Conservation (phyloP, 2,329 filamentous ascomycete genomes). For the Tolypocladium tropicale region DNA sequence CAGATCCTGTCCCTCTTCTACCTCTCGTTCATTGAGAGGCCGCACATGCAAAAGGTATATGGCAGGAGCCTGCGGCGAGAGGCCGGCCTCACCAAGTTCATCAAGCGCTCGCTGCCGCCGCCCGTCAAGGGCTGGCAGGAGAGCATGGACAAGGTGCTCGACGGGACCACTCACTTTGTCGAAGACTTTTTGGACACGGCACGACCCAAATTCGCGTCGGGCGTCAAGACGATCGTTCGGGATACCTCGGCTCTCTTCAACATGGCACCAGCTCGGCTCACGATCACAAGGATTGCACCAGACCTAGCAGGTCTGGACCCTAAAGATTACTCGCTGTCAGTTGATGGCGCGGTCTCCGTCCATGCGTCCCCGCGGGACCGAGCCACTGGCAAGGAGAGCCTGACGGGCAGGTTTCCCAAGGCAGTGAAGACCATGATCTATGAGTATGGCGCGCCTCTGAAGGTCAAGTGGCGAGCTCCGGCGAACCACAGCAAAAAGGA, state of each 20-base stretch:
- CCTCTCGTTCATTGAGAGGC: constrained; percentile 87
- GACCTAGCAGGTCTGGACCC: constrained; percentile 73
- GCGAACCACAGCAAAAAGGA: constrained; percentile 80
- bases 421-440: constrained; percentile 67
- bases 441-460: constrained; percentile 84
- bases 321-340: constrained; percentile 66
- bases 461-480: constrained; percentile 83
- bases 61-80: constrained; percentile 73
- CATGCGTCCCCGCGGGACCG: constrained; percentile 42
- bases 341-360: constrained; percentile 55
- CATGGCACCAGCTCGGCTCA: constrained; percentile 77
- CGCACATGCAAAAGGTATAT: constrained; percentile 98
- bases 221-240: constrained; percentile 76
- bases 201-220: constrained; percentile 74
- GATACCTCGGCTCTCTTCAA: constrained; percentile 85
- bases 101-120: constrained; percentile 75
- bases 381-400: constrained; percentile 63
- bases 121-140: constrained; percentile 77
- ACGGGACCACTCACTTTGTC: constrained; percentile 78
- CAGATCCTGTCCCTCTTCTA: constrained; percentile 80
- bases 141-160: constrained; percentile 77
- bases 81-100: constrained; percentile 83
- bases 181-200: constrained; percentile 84
- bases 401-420: constrained; percentile 56
- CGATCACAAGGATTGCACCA: constrained; percentile 66